phyloP scores from a whole-genome alignment of 129 eudicot species.

The Ambrosia artemisiifolia region DNA sequence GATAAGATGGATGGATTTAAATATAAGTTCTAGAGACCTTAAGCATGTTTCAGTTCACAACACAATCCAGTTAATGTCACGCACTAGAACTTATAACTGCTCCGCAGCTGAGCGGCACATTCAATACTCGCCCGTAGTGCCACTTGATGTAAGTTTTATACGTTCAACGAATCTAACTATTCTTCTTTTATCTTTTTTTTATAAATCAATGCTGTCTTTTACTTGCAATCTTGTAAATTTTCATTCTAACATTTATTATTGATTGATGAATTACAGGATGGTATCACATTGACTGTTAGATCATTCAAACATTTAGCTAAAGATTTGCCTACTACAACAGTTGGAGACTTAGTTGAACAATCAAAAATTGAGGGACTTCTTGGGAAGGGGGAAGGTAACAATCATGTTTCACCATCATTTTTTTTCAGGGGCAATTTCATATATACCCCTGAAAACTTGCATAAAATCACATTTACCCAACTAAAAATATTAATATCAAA shows the following conservation, averaged over 20 bases:
- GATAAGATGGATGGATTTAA: constrained; percentile 48
- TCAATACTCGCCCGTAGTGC: constrained; percentile 73
- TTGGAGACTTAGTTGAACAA: constrained; percentile 35
- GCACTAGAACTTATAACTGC: constrained; percentile 71
- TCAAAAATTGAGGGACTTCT: constrained; percentile 67
- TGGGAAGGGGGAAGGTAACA: constrained; percentile 72
- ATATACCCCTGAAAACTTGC: not conserved
- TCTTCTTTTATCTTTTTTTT: not conserved
- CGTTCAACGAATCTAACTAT: not conserved
- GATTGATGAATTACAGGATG: constrained; percentile 57
- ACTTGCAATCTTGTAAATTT: not conserved
- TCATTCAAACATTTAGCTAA: constrained; percentile 56
- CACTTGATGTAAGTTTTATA: constrained; percentile 57
- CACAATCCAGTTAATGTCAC: constrained; percentile 47
- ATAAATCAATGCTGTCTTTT: not conserved
- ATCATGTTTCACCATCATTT: not conserved
- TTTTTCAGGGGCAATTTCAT: not conserved
- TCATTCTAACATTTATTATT: not conserved
- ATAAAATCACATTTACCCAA: not conserved
- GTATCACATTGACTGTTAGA: constrained; percentile 47
- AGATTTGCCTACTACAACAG: constrained; percentile 32
- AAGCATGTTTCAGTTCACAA: constrained; percentile 39
- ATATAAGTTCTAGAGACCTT: constrained; percentile 39
- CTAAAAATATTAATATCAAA: not conserved
- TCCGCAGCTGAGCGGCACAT: constrained; percentile 69